Evolutionary conservation across 164 flowering plant genomes (phyloP).

Genomic region (Litsea cubeba): DNA sequence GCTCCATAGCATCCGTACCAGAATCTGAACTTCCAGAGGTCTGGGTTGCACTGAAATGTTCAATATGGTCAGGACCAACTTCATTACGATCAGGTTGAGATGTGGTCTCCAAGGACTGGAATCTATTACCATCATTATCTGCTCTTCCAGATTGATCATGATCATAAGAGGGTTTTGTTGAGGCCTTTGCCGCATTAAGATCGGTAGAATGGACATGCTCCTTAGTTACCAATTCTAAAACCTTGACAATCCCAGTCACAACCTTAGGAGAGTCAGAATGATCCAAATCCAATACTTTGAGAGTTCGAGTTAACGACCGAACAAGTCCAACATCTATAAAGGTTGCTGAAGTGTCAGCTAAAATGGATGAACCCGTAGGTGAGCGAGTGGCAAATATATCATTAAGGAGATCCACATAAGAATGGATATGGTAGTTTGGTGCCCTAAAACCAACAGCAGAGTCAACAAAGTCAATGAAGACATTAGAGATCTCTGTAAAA

Average conservation of each 20-base stretch:
- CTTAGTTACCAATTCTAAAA: conserved; percentile 79
- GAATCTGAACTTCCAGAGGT: conserved; percentile 81
- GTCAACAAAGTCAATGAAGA: conserved; percentile 68
- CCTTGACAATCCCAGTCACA: conserved; percentile 73
- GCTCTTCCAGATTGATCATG: conserved; percentile 36
- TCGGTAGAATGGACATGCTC: conserved; percentile 77
- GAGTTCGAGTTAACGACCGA: conserved; percentile 53
- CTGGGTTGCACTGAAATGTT: conserved; percentile 39
- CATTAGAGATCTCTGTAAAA: conserved; percentile 57
- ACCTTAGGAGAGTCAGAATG: conserved; percentile 78
- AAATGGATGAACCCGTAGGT: conserved; percentile 74
- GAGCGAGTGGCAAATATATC: conserved; percentile 78
- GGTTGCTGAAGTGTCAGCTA: conserved; percentile 83
- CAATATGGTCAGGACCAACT: conserved; percentile 20
- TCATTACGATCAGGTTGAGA: conserved; percentile 35
- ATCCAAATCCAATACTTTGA: conserved; percentile 82
- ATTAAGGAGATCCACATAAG: conserved; percentile 72
- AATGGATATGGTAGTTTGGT: conserved; percentile 54
- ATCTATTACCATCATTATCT: conserved; percentile 31
- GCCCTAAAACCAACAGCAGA: conserved; percentile 49
- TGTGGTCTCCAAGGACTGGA: conserved; percentile 49
- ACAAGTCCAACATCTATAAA: conserved; percentile 90
- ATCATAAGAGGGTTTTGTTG: conserved; percentile 42
- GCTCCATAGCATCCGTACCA: conserved; percentile 93
- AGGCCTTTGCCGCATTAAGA: conserved; percentile 43